These are phyloP conservation scores for Pseudoturritis turrita DNA, from an alignment of 345 rosid species.

Conservation along the genomic window DNA sequence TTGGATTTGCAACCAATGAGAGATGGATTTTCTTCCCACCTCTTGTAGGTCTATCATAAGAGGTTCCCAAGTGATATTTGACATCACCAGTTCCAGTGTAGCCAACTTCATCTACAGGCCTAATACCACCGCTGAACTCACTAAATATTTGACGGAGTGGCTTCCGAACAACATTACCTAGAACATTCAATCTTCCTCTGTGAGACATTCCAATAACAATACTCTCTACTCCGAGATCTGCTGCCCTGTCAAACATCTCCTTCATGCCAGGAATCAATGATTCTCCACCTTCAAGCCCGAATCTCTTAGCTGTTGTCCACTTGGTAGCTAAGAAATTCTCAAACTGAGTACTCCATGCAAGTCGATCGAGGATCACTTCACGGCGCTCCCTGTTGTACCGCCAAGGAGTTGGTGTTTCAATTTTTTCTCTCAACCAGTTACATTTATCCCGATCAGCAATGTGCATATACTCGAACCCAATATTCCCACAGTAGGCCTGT, in stretches of 20 bases:
- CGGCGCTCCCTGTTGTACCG: slow-evolving; percentile 65
- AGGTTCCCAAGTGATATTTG: slow-evolving; percentile 84
- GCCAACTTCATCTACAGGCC: slow-evolving; percentile 82
- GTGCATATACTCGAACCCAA: slow-evolving; percentile 83
- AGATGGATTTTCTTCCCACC: slow-evolving; percentile 81
- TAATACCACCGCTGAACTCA: slow-evolving; percentile 80
- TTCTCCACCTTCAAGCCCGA: slow-evolving; percentile 89
- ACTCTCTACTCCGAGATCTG: slow-evolving; percentile 82
- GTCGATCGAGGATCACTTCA: slow-evolving; percentile 73
- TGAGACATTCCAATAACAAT: slow-evolving; percentile 86
- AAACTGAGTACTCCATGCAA: slow-evolving; percentile 81
- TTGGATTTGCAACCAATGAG: slow-evolving; percentile 85
- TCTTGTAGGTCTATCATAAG: slow-evolving; percentile 85
- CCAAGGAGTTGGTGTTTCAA: slow-evolving; percentile 75
- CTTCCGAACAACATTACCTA: slow-evolving; percentile 78
- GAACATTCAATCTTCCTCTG: slow-evolving; percentile 75
- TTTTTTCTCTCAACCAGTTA: slow-evolving; percentile 83
- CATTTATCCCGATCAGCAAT: slow-evolving; percentile 72
- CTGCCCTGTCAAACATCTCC: slow-evolving; percentile 84
- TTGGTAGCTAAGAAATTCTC: slow-evolving; percentile 84
- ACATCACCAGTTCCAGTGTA: slow-evolving; percentile 92
- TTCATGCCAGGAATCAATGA: slow-evolving; percentile 88
- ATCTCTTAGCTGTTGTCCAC: slow-evolving; percentile 85
- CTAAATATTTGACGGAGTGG: slow-evolving; percentile 79
- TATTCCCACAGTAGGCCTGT: slow-evolving; percentile 83